These are phyloP conservation scores for Penicillium freii DNA, from an alignment of 2,329 filamentous ascomycete genomes.

Conservation along the genomic window DNA sequence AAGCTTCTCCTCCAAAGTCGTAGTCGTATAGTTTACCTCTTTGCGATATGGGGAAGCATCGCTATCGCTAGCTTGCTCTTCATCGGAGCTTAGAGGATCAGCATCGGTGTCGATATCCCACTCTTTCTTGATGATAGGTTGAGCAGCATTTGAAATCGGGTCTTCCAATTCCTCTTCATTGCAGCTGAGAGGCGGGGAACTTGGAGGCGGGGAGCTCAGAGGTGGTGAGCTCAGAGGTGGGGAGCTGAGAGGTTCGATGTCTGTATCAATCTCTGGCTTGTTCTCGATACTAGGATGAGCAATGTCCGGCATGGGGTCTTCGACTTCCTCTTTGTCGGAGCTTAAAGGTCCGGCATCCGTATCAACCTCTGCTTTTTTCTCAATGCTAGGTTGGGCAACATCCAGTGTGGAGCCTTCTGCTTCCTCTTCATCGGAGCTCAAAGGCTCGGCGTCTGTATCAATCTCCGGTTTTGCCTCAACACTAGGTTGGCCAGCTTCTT, in stretches of 20 bases:
- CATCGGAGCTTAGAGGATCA: conserved; percentile 36
- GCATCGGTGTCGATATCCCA: conserved; percentile 34
- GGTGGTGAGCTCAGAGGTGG: conserved; percentile 27
- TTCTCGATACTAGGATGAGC: background rate
- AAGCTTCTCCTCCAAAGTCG: conserved; percentile 27
- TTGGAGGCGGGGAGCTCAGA: background rate
- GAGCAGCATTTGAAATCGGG: background rate
- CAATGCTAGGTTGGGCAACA: background rate
- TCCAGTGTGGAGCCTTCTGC: background rate
- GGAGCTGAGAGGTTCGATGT: conserved; percentile 38
- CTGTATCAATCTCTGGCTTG: conserved; percentile 27
- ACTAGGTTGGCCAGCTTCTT: background rate
- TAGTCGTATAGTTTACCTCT: conserved; percentile 6
- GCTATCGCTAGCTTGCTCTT: conserved; percentile 26
- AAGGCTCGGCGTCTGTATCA: conserved; percentile 7
- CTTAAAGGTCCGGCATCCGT: conserved; percentile 6
- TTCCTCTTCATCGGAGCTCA: conserved; percentile 7
- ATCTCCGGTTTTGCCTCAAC: background rate
- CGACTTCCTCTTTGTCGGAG: conserved; percentile 5
- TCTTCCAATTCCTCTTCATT: conserved; percentile 26
- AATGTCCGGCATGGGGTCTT: background rate
- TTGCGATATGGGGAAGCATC: conserved; percentile 6
- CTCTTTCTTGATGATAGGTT: background rate
- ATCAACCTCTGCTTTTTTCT: background rate
- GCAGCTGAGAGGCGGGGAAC: background rate